These are phyloP conservation scores for Cocos nucifera DNA, from an alignment of 176 grass and related monocot species.

Conservation along the genomic window DNA sequence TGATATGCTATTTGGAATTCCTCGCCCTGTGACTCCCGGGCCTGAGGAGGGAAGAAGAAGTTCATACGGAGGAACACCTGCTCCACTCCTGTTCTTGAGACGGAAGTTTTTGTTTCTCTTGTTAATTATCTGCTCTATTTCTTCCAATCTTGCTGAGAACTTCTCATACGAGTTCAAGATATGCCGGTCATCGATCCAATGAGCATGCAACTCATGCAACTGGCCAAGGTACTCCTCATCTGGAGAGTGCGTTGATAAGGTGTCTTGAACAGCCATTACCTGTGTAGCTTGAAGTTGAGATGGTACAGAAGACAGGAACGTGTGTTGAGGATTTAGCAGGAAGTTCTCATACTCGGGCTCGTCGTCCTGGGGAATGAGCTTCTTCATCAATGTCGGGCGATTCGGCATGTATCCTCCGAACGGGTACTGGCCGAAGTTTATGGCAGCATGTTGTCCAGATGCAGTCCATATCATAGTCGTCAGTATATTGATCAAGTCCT, in stretches of 20 bases:
- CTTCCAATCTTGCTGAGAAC: constrained; percentile 32
- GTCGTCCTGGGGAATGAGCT: constrained; percentile 40
- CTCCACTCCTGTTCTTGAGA: constrained; percentile 34
- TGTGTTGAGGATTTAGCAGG: constrained; percentile 16
- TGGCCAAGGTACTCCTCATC: constrained; percentile 62
- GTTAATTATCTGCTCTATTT: constrained; percentile 37
- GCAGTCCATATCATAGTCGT: constrained; percentile 54
- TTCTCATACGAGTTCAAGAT: constrained; percentile 23
- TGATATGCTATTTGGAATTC: constrained; percentile 64
- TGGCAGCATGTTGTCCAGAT: constrained; percentile 54
- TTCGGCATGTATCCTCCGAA: constrained; percentile 67
- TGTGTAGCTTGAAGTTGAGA: constrained; percentile 30
- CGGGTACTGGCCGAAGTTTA: constrained; percentile 72
- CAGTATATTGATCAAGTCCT: constrained; percentile 29
- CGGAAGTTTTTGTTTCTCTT: constrained; percentile 11
- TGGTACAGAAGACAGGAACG: constrained; percentile 29
- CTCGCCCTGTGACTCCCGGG: constrained; percentile 34
- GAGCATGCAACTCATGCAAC: neutral
- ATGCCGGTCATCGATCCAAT: constrained; percentile 23
- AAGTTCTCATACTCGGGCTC: constrained; percentile 5
- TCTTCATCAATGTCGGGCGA: constrained; percentile 38
- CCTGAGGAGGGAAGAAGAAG: constrained; percentile 38
- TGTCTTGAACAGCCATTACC: constrained; percentile 26
- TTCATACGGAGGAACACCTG: constrained; percentile 45
- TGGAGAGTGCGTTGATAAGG: constrained; percentile 39